Evolutionary conservation across 768 basidiomycete genomes (phyloP), one percentile per base, ranked within the genome.

Genomic region (Asterophora lycoperdoides): DNA sequence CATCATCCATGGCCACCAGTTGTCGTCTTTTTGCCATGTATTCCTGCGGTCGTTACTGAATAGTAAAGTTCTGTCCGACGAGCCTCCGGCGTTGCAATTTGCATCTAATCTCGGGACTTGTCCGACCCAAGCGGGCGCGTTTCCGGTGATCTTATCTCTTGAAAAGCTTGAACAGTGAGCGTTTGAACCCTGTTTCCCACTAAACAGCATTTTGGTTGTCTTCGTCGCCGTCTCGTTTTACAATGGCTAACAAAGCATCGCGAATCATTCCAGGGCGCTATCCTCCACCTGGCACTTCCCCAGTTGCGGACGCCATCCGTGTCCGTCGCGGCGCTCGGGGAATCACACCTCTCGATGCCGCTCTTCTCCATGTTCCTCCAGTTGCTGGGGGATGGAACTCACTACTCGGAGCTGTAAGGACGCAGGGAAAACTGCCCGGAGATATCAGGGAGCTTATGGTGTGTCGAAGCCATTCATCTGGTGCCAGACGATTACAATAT

Each of bases 361-460:
- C 73, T 15, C 60, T 80, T 8, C 63, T 79, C 1, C 77, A 78
- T 54, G 70, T 73, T 13, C 76, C 77, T 0, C 66, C 70, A 1
- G 65, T 74, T 28, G 78, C 77, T 3, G 69, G 70, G 6, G 78
- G 77, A 3, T 80, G 75, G 70, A 78, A 77, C 52, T 65, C 67
- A 3, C 67, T 80, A 3, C 61, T 78, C 29, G 77, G 75, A 6
- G 77, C 76, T 1, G 66, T 80, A 4, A 68, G 78, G 52, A 74
- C 68, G 0, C 71, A 73, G 49, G 77, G 77, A 17, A 65, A 64
- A 6, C 64, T 80, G 5, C 71, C 71, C 4, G 75, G 70, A 0
- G 71, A 76, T 59, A 60, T 80, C 13, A 67, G 77, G 35, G 78
- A 80, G 57, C 63, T 77, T 3, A 78, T 78, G 74, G 77, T 76